Evolutionary conservation across 768 basidiomycete species (phyloP).

Genomic region (Boletus tylopilopsis): DNA sequence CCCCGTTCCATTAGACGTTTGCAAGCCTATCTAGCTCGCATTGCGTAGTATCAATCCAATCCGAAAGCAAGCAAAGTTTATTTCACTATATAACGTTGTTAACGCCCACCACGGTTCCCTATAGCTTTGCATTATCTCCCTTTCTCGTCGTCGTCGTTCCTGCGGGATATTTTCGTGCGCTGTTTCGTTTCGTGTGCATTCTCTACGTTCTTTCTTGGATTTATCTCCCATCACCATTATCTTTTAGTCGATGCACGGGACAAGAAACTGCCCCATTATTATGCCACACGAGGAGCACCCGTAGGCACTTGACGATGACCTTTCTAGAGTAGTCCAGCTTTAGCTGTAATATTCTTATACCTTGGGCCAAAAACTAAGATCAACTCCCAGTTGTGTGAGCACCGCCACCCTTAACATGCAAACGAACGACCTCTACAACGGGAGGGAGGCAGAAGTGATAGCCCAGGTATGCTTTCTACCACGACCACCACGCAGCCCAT

Average conservation of each 20-base stretch:
- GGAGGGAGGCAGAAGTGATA: conserved; percentile 29
- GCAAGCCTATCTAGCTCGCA: conserved; percentile 26
- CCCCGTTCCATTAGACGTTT: conserved; percentile 32
- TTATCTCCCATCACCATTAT: conserved; percentile 4
- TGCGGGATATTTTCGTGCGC: conserved; percentile 20
- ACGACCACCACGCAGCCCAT: not conserved
- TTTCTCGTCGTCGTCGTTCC: conserved; percentile 16
- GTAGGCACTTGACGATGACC: conserved; percentile 15
- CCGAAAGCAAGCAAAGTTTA: conserved; percentile 31
- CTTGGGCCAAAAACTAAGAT: conserved; percentile 15
- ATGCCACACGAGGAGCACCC: conserved; percentile 16
- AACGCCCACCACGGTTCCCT: conserved; percentile 24
- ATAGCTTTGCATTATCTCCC: conserved; percentile 22
- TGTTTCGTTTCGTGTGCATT: conserved; percentile 13
- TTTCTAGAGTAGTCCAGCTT: conserved; percentile 28
- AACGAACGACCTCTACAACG: conserved; percentile 24
- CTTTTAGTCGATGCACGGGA: conserved; percentile 15
- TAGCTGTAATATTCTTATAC: conserved; percentile 32
- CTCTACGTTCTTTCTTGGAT: conserved; percentile 25
- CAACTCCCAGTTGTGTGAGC: not conserved
- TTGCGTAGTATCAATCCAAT: conserved; percentile 21
- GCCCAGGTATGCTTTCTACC: conserved; percentile 19
- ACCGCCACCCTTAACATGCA: conserved; percentile 24
- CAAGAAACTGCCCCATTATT: conserved; percentile 12
- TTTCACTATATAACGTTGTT: conserved; percentile 35